Conservation (phyloP, 805 yeast genomes). For the Brettanomyces bruxellensis region DNA sequence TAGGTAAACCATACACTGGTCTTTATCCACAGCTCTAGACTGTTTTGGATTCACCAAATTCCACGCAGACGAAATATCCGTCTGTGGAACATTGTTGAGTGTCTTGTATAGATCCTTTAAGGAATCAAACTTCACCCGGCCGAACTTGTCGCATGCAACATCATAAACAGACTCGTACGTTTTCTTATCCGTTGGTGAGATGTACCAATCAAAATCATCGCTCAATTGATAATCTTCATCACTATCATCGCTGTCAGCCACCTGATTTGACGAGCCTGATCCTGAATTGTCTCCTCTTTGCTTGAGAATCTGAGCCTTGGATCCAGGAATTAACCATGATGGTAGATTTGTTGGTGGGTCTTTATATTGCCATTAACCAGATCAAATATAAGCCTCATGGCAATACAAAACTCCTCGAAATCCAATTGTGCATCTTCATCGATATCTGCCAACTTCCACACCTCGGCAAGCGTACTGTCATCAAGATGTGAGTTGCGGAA, state of each 20-base stretch:
- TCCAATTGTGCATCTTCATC: constrained; percentile 89
- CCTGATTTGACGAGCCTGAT: constrained; percentile 15
- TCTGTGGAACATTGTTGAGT: constrained; percentile 63
- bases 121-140: constrained; percentile 69
- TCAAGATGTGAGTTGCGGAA: constrained; percentile 81
- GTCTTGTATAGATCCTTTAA: constrained; percentile 61
- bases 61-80: constrained; percentile 90
- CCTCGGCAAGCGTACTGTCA: constrained; percentile 65
- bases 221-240: constrained; percentile 56
- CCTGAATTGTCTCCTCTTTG: constrained; percentile 70
- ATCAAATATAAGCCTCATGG: constrained; percentile 93
- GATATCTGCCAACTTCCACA: constrained; percentile 91
- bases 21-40: constrained; percentile 82
- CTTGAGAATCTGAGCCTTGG: constrained; percentile 75
- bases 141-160: constrained; percentile 66
- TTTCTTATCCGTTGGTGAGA: constrained; percentile 76
- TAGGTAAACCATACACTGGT: constrained; percentile 80
- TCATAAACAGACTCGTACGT: constrained; percentile 74
- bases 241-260: constrained; percentile 37
- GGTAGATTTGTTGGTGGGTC: constrained; percentile 69
- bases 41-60: constrained; percentile 87
- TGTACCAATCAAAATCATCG: constrained; percentile 90
- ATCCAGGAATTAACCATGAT: constrained; percentile 85
- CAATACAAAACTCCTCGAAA: constrained; percentile 95
- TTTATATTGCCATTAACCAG: constrained; percentile 60